These are phyloP conservation scores for Cryptococcus maquisensis DNA, from an alignment of 1,284 basidiomycete species.

Conservation along the genomic window DNA sequence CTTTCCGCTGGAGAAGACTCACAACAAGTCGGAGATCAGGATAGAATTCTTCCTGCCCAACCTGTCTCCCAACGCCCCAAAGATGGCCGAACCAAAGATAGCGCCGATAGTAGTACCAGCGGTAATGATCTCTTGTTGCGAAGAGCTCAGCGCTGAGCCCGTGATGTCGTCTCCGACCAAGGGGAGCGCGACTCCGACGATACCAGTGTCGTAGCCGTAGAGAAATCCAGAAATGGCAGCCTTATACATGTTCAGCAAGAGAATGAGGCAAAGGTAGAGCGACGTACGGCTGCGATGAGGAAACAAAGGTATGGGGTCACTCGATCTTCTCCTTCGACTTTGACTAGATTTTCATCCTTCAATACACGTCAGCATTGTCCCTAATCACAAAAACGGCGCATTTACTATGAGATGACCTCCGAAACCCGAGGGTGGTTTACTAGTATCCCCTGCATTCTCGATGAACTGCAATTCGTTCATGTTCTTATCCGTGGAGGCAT, in stretches of 20 bases:
- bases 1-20: background rate
- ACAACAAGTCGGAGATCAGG: constrained; percentile 19
- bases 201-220: constrained; percentile 15
- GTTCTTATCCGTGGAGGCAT: background rate
- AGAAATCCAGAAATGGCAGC: constrained; percentile 11
- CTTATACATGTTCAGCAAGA: background rate
- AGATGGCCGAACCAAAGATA: constrained; percentile 18
- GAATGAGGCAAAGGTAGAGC: no score
- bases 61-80: constrained; percentile 14
- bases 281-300: constrained; percentile 18
- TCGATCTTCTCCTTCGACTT: constrained; percentile 21
- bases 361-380: background rate
- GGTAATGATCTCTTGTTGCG: constrained; percentile 21
- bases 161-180: constrained; percentile 12
- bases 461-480: background rate
- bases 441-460: background rate
- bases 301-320: constrained; percentile 38
- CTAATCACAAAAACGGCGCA: no score
- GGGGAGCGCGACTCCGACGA: constrained; percentile 20
- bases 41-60: constrained; percentile 20
- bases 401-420: background rate
- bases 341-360: constrained; percentile 23
- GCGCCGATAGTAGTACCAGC: constrained; percentile 22
- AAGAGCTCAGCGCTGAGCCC: constrained; percentile 7
- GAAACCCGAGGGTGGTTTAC: background rate